Conservation (phyloP, 2,329 filamentous ascomycete genomes). For the Meredithiella fracta region DNA sequence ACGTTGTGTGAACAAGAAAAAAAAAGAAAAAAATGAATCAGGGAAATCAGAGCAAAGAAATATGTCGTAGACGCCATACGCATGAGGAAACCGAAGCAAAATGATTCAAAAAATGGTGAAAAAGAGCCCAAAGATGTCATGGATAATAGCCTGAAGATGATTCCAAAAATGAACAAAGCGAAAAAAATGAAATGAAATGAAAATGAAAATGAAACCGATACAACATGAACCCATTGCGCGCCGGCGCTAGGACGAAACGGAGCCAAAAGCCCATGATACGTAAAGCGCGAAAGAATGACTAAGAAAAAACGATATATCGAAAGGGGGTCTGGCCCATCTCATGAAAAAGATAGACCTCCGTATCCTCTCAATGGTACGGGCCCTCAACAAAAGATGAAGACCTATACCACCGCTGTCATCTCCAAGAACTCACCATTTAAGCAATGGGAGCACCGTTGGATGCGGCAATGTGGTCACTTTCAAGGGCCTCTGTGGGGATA, state of each 20-base stretch:
- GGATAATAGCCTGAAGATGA: slow-evolving; percentile 2
- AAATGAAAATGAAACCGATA: slow-evolving; percentile 3
- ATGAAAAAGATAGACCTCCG: too few species aligned
- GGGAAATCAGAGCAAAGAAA: slow-evolving; percentile 16
- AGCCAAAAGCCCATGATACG: neutral
- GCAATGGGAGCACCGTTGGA: slow-evolving; percentile 21
- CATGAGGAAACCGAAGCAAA: slow-evolving; percentile 28
- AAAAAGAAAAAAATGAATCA: slow-evolving; percentile 8
- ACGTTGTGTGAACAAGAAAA: slow-evolving; percentile 4
- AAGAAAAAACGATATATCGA: slow-evolving; percentile 8
- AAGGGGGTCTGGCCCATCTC: neutral
- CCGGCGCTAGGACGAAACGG: slow-evolving; percentile 1
- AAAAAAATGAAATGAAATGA: slow-evolving; percentile 8
- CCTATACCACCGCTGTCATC: neutral
- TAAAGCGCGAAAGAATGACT: slow-evolving; percentile 5
- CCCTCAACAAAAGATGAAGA: neutral
- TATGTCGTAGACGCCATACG: slow-evolving; percentile 12
- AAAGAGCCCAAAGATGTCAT: slow-evolving; percentile 8
- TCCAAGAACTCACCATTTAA: slow-evolving; percentile 16
- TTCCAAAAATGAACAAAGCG: slow-evolving; percentile 1
- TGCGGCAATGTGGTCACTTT: slow-evolving; percentile 1
- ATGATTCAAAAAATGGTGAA: slow-evolving; percentile 8
- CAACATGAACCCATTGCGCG: neutral
- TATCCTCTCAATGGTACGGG: neutral
- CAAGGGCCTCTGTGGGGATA: neutral